A percentile compares a stretch with the other conserved stretches of the same genome.
phyloP scores from a whole-genome alignment of 2,329 filamentous ascomycete species.

The Fusarium sterilihyphosum region DNA sequence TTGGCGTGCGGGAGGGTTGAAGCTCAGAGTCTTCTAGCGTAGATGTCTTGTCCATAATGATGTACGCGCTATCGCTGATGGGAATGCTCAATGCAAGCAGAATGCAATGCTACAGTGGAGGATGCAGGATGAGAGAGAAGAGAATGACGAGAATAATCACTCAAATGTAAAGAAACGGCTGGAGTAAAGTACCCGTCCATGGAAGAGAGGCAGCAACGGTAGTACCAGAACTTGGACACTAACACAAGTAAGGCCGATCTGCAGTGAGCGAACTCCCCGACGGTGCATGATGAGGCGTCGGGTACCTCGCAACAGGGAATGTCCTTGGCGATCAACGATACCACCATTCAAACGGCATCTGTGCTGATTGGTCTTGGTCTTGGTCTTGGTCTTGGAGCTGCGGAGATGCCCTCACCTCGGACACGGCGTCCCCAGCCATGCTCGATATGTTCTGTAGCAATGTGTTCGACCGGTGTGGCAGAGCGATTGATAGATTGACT shows the following conservation, averaged over 20 bases:
- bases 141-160: not conserved
- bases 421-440: conserved; percentile 11
- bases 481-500: not conserved
- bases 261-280: conserved; percentile 18
- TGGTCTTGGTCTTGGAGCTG: not conserved
- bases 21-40: conserved; percentile 14
- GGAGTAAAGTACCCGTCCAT: not conserved
- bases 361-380: conserved; percentile 1
- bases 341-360: not conserved
- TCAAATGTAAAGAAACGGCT: not conserved
- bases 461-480: not conserved
- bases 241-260: not conserved
- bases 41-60: conserved; percentile 13
- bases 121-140: not conserved
- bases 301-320: not conserved
- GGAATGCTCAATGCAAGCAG: not conserved
- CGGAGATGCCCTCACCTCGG: conserved; percentile 6
- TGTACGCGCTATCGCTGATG: not conserved
- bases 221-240: not conserved
- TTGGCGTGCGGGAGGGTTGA: conserved; percentile 10
- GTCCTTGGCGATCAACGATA: conserved; percentile 10
- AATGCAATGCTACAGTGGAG: not conserved
- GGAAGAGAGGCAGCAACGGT: not conserved
- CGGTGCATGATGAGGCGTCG: not conserved
- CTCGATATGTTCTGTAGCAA: not conserved